These are phyloP conservation scores for Calocybe cyanea DNA, from an alignment of 768 basidiomycete genomes.

Conservation along the genomic window DNA sequence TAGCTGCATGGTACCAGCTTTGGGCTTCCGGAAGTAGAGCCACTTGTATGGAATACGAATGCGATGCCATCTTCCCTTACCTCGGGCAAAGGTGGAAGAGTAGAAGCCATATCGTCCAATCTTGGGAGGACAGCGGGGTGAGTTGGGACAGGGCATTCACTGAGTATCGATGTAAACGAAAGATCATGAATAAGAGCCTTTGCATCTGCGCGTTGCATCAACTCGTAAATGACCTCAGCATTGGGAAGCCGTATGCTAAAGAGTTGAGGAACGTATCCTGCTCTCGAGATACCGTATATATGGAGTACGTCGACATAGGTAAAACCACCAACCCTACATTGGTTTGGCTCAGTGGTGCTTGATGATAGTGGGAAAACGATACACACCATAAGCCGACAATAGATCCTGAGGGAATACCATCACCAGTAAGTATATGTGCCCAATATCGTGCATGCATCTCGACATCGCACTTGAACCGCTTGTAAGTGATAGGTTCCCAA, in stretches of 20 bases:
- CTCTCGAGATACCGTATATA: constrained; percentile 71
- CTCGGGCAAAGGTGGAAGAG: constrained; percentile 31
- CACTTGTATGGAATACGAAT: constrained; percentile 80
- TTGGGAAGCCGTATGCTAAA: constrained; percentile 78
- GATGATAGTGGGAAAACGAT: not conserved
- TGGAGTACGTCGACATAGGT: constrained; percentile 68
- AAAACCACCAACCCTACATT: constrained; percentile 67
- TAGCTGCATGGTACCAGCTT: constrained; percentile 73
- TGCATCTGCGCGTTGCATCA: constrained; percentile 59
- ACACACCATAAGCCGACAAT: constrained; percentile 73
- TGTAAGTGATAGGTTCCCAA: constrained; percentile 65
- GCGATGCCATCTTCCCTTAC: constrained; percentile 39
- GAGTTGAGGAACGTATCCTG: constrained; percentile 74
- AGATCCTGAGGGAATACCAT: constrained; percentile 48
- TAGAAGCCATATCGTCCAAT: constrained; percentile 30
- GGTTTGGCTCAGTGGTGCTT: not conserved
- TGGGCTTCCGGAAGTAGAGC: constrained; percentile 80
- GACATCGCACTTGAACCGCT: constrained; percentile 61
- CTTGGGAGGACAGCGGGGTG: constrained; percentile 41
- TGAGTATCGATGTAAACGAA: constrained; percentile 43
- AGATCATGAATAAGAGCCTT: constrained; percentile 63
- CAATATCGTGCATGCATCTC: constrained; percentile 65
- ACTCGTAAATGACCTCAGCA: constrained; percentile 65
- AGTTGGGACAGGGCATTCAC: constrained; percentile 44
- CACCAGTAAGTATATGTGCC: constrained; percentile 42